Evolutionary conservation across 805 yeast species (phyloP).

Genomic region (Ogataea zsoltii): DNA sequence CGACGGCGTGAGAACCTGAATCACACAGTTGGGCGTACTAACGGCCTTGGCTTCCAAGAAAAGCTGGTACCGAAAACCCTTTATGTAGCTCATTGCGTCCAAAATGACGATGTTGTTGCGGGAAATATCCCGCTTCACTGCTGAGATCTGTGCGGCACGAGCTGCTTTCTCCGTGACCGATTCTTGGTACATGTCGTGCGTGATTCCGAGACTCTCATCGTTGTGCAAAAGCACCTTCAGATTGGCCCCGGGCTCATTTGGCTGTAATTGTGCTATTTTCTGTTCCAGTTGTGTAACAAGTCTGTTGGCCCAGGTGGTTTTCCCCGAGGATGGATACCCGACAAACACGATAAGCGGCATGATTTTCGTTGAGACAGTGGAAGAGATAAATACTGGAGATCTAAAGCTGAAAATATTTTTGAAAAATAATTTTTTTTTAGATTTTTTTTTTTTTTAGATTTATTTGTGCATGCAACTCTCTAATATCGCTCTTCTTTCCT

Average conservation of each 20-base stretch:
- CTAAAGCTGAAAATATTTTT: not conserved
- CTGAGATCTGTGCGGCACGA: slow-evolving; percentile 83
- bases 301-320: slow-evolving; percentile 68
- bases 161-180: slow-evolving; percentile 77
- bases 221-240: slow-evolving; percentile 66
- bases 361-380: not conserved
- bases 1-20: slow-evolving; percentile 73
- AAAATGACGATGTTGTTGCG: slow-evolving; percentile 73
- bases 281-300: slow-evolving; percentile 49
- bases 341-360: slow-evolving; percentile 88
- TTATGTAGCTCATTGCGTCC: slow-evolving; percentile 86
- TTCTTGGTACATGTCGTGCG: slow-evolving; percentile 66
- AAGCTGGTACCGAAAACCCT: slow-evolving; percentile 92
- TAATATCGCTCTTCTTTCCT: too few relatives aligned
- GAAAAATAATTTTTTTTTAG: not conserved
- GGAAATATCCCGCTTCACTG: slow-evolving; percentile 79
- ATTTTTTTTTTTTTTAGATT: too few relatives aligned
- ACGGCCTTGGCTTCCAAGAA: slow-evolving; percentile 90
- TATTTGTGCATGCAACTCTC: too few relatives aligned
- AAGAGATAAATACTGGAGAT: not conserved
- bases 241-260: slow-evolving; percentile 51
- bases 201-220: slow-evolving; percentile 76
- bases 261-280: slow-evolving; percentile 41
- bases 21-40: slow-evolving; percentile 77
- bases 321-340: slow-evolving; percentile 87